These are phyloP conservation scores for Erigeron canadensis DNA, from an alignment of 129 eudicot species.

Conservation along the genomic window DNA sequence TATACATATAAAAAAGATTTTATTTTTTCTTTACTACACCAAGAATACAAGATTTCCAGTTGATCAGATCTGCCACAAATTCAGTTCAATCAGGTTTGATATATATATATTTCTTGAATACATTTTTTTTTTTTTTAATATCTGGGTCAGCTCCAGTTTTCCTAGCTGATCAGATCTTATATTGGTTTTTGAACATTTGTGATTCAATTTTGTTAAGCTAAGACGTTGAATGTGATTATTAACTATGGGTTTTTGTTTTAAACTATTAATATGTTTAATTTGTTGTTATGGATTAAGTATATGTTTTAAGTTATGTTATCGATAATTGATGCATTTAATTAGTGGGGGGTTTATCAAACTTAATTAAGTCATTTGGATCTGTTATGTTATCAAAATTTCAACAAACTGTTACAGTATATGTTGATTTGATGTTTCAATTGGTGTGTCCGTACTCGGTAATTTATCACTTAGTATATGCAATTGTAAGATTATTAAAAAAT, in stretches of 20 bases:
- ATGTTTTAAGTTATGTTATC: slow-evolving; percentile 21
- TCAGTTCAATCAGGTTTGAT: slow-evolving; percentile 32
- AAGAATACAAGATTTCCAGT: slow-evolving; percentile 4
- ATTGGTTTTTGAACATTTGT: background rate
- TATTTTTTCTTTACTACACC: slow-evolving; percentile 16
- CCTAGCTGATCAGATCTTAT: slow-evolving; percentile 26
- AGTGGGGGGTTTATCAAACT: background rate
- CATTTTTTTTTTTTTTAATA: slow-evolving; percentile 18
- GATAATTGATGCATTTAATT: slow-evolving; percentile 26
- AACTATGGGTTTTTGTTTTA: slow-evolving; percentile 25
- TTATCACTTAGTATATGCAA: slow-evolving; percentile 1
- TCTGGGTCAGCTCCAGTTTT: slow-evolving; percentile 33
- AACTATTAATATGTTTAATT: slow-evolving; percentile 24
- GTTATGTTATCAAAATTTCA: slow-evolving; percentile 5
- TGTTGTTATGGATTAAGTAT: slow-evolving; percentile 19
- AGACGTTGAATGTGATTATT: slow-evolving; percentile 21
- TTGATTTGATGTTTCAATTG: slow-evolving; percentile 17
- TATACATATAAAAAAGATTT: background rate
- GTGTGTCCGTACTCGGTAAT: slow-evolving; percentile 1
- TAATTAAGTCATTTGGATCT: background rate
- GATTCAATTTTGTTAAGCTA: slow-evolving; percentile 20
- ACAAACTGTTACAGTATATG: slow-evolving; percentile 15
- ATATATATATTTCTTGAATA: slow-evolving; percentile 15
- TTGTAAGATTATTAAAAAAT: background rate
- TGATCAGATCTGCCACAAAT: slow-evolving; percentile 30